Evolutionary conservation across 2,329 filamentous ascomycete genomes (phyloP), one percentile per base, ranked within the genome.

Genomic region (Akanthomyces dipterigenus): DNA sequence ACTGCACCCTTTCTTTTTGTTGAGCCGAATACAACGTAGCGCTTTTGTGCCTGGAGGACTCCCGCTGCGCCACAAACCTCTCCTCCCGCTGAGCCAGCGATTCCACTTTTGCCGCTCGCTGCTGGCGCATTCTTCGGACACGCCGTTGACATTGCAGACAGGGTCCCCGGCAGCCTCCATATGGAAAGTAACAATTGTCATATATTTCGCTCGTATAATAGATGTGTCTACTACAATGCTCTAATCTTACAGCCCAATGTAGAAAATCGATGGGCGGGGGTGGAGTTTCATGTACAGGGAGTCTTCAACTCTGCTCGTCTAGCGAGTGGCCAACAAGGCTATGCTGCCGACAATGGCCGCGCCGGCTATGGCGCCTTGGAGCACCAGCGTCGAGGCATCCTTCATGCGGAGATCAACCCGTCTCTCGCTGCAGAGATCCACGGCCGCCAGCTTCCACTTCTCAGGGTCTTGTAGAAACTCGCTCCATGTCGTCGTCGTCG

Each of bases 351-450:
- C 82, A 18, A 89, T 65, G 0, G 81, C 79, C 12, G 86, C 88
- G n/a, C 89, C 89, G 0, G 84, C 81, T 31, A 84, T 79, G 8
- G 83, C 85, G 60, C 88, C 83, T 73, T 92, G 84, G 40, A 91
- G 74, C 54, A 83, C 87, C 65, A 90, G 76, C n/a, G 88, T 73
- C 2, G 89, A 90, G 36, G 88, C 76, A 67, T 93, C 89, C 57
- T 84, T 82, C 78, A 90, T 89, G 48, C 83, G 82, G 64, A 91
- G 68, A 54, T 81, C 77, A 68, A 91, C 77, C 63, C 75, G 76
- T 65, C 85, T 79, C 61, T 91, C 85, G 72, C 88, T 90, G 73
- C 82, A 84, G 18, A 91, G 72, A 64, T 91, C 87, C 45, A 75
- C 68, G 5, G 82, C 67, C 3, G 76, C 76, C 7, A 78, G 75